A percentile compares a stretch with the other conserved stretches of the same genome.
Conservation (phyloP, 176 grass and related monocot genomes). For the Cenchrus purpureus region DNA sequence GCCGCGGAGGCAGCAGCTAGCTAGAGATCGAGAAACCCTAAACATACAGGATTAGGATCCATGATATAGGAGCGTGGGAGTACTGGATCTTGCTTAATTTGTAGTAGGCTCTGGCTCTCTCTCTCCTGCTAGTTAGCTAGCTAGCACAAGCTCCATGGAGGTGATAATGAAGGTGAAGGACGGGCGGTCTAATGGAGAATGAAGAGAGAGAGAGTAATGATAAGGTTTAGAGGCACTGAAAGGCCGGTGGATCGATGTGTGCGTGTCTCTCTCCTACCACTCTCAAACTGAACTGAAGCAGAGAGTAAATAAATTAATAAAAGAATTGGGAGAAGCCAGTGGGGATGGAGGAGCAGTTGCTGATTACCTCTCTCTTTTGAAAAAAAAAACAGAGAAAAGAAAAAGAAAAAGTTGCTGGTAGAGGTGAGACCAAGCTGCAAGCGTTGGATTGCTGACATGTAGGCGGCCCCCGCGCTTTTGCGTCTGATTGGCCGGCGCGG, state of each 20-base stretch:
- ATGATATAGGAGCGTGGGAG: background rate
- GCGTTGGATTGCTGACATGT: conserved; percentile 25
- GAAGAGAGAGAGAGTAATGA: background rate
- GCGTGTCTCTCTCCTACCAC: background rate
- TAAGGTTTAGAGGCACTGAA: conserved; percentile 37
- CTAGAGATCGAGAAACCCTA: conserved; percentile 43
- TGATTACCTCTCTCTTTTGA: background rate
- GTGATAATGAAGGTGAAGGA: background rate
- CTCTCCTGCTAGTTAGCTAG: background rate
- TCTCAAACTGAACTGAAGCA: background rate
- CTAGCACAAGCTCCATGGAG: conserved; percentile 37
- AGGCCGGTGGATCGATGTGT: conserved; percentile 2
- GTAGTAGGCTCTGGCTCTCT: background rate
- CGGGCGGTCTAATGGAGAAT: background rate
- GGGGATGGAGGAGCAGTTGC: conserved; percentile 28
- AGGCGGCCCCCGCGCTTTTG: background rate
- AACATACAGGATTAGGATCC: background rate
- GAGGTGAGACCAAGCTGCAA: conserved; percentile 14
- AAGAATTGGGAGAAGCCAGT: conserved; percentile 3
- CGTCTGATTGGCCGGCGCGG: conserved; percentile 34
- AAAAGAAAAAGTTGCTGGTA: background rate
- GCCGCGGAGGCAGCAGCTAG: background rate
- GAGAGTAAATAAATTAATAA: background rate
- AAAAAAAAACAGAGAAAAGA: background rate
- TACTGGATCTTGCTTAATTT: conserved; percentile 18